Base-by-base conservation (phyloP, 371 early-diverging fungal genomes). In the Catenaria anguillulae region DNA sequence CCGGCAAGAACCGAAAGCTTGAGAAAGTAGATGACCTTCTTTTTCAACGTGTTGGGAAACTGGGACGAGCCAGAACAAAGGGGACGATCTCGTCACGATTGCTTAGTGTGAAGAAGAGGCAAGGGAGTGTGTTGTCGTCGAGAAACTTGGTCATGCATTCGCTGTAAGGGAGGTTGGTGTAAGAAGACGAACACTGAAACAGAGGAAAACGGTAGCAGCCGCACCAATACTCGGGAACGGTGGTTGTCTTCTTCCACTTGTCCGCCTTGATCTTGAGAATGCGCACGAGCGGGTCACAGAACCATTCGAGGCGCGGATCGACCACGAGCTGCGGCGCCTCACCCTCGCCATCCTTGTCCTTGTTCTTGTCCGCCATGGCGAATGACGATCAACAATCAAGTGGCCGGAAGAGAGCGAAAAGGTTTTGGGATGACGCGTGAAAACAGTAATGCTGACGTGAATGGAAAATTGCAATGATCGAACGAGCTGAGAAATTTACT, bases 241-340 rank as follows among this genome's bases (percentile, higher is more conserved):
- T 46, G 12, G 64, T 56, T 70, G 79, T 67, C 67, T 81, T 81
- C 62, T 79, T 77, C 73, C 75, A 81, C 67, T 79, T 79, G 70
- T 81, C 81, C 42, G 55, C 65, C 70, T 81, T 81, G 62, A 81
- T 62, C 60, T 75, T 76, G 35, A 81, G 67, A 0, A 73, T 74
- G 17, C 26, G 63, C 62, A 67, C 63, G 31, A 81, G 76, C 54
- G 62, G 66, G 23, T 79, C 81, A 50, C 71, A 73, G 56, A 81
- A 77, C 36, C 54, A 66, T 3, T 66, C 66, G 33, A 62, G 35
- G 31, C 66, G 60, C 31, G 66, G 66, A 26, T 66, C 66, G 19
- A 66, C 33, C 19, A 33, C 55, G 12, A 34, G 33, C 35, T 33
- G 24, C 24, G 21, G 43, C n/a, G 33, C 58, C 33, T 36, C 61